A percentile compares a stretch with the other conserved stretches of the same genome.
These are phyloP conservation scores for Sphaceloma murrayae DNA, from an alignment of 2,329 filamentous ascomycete species.

Conservation along the genomic window DNA sequence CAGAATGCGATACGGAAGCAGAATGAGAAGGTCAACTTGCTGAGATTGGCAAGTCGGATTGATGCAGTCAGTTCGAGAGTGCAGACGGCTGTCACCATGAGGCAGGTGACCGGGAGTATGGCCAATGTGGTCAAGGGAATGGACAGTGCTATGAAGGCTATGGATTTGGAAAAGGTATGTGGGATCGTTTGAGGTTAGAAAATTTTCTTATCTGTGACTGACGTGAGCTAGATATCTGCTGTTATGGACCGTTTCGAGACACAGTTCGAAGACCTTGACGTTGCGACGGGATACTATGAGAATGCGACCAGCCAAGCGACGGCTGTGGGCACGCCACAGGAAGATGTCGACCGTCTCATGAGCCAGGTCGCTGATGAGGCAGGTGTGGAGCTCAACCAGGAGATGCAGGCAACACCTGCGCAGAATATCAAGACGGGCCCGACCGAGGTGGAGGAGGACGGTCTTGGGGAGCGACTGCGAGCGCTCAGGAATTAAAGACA, in stretches of 20 bases:
- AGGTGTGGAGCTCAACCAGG: conserved; percentile 69
- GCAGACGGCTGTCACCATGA: conserved; percentile 56
- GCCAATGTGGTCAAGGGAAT: conserved; percentile 53
- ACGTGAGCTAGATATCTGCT: conserved; percentile 45
- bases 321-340: conserved; percentile 62
- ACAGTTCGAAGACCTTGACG: conserved; percentile 44
- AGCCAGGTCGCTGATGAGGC: conserved; percentile 81
- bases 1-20: conserved; percentile 55
- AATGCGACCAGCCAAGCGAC: conserved; percentile 75
- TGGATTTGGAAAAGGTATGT: conserved; percentile 52
- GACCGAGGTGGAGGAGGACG: conserved; percentile 70
- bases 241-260: conserved; percentile 59
- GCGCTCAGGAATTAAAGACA: conserved; percentile 39
- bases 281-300: conserved; percentile 62
- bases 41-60: conserved; percentile 48
- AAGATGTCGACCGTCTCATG: conserved; percentile 78
- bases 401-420: conserved; percentile 54
- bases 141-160: conserved; percentile 53
- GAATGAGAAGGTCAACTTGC: conserved; percentile 52
- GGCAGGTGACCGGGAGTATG: conserved; percentile 52
- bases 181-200: too few relatives aligned
- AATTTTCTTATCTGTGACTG: too few relatives aligned
- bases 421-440: conserved; percentile 51
- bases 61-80: conserved; percentile 51
- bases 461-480: conserved; percentile 50